Percentiles rank a stretch among this genome's conserved stretches.
Evolutionary conservation across 2,329 filamentous ascomycete genomes (phyloP).

Genomic region (Microdochium bolleyi): DNA sequence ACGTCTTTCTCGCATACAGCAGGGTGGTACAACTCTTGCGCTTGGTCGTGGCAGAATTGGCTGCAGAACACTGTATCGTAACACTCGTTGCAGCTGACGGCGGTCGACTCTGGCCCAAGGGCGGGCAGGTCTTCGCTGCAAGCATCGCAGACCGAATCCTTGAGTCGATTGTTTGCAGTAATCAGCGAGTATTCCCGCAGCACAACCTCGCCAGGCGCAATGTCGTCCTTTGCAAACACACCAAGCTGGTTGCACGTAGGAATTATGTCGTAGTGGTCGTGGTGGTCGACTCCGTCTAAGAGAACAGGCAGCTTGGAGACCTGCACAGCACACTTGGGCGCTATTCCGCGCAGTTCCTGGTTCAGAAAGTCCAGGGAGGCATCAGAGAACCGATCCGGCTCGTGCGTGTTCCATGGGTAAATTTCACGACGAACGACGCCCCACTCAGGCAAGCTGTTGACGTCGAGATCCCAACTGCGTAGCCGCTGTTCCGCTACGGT

Average conservation of each 20-base stretch:
- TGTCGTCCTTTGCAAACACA: slow-evolving; percentile 79
- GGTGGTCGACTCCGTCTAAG: slow-evolving; percentile 43
- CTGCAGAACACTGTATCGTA: slow-evolving; percentile 61
- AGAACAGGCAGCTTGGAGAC: slow-evolving; percentile 70
- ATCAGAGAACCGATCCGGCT: slow-evolving; percentile 62
- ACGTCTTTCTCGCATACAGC: slow-evolving; percentile 59
- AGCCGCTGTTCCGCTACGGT: slow-evolving; percentile 41
- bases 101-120: slow-evolving; percentile 37
- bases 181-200: slow-evolving; percentile 78
- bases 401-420: slow-evolving; percentile 62
- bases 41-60: slow-evolving; percentile 47
- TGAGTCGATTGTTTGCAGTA: slow-evolving; percentile 81
- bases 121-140: slow-evolving; percentile 69
- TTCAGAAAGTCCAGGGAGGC: slow-evolving; percentile 69
- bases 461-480: slow-evolving; percentile 35
- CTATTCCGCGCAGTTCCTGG: slow-evolving; percentile 55
- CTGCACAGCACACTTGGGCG: slow-evolving; percentile 74
- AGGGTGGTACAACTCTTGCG: slow-evolving; percentile 54
- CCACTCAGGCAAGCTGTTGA: slow-evolving; percentile 56
- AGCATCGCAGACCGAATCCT: slow-evolving; percentile 82
- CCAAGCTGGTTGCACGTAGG: slow-evolving; percentile 71
- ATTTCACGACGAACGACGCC: slow-evolving; percentile 62
- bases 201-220: slow-evolving; percentile 67
- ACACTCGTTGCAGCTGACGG: slow-evolving; percentile 51
- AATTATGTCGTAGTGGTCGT: slow-evolving; percentile 38